Conservation (phyloP, 1,284 basidiomycete genomes). For the Gymnopus androsaceus region DNA sequence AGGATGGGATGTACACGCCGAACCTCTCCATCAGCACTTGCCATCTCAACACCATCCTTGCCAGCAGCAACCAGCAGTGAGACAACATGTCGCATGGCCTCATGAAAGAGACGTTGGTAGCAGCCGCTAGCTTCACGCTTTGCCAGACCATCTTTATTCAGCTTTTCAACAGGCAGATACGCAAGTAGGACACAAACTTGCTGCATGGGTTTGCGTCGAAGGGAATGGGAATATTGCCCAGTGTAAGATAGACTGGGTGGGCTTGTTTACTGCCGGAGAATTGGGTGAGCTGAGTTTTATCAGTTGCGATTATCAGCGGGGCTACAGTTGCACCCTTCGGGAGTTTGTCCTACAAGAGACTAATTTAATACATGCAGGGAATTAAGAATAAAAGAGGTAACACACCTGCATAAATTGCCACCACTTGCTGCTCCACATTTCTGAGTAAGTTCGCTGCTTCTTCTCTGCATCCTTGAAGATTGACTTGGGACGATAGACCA, state of each 20-base stretch:
- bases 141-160: constrained; percentile 4
- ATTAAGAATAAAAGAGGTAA: background rate
- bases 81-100: constrained; percentile 21
- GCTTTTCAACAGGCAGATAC: constrained; percentile 21
- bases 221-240: constrained; percentile 28
- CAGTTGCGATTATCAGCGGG: no score
- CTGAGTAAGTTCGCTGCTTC: constrained; percentile 18
- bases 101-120: constrained; percentile 19
- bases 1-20: constrained; percentile 12
- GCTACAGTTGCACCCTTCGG: constrained; percentile 21
- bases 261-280: no score
- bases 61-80: constrained; percentile 17
- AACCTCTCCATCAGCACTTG: constrained; percentile 11
- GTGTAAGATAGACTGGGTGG: constrained; percentile 28
- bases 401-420: constrained; percentile 24
- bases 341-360: constrained; percentile 13
- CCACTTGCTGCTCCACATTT: constrained; percentile 26
- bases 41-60: constrained; percentile 15
- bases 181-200: constrained; percentile 24
- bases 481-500: constrained; percentile 11
- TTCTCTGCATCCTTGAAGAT: background rate
- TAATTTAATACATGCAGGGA: background rate
- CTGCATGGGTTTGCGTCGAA: constrained; percentile 19
- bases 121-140: background rate
- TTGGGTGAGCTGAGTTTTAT: no score